Conservation (phyloP, 768 basidiomycete species). For the Multifurca ochricompacta region DNA sequence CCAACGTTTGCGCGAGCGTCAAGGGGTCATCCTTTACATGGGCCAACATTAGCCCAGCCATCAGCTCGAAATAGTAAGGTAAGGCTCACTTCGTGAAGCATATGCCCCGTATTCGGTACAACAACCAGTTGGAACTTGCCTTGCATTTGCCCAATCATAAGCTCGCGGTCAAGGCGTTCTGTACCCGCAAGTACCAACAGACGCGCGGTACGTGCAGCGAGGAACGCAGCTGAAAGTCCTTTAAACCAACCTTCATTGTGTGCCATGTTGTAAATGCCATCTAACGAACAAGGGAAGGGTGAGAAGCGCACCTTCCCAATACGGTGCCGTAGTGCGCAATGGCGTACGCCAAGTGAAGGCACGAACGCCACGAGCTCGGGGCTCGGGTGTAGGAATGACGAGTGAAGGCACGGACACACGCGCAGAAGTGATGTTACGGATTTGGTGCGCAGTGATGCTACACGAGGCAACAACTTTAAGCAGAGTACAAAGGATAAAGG, state of each 20-base stretch:
- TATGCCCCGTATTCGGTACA: slow-evolving; percentile 81
- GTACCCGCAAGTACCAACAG: slow-evolving; percentile 88
- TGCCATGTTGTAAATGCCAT: background rate
- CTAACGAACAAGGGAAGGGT: background rate
- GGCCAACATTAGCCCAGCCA: background rate
- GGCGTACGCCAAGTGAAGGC: slow-evolving; percentile 77
- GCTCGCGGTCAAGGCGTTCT: slow-evolving; percentile 83
- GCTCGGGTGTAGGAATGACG: slow-evolving; percentile 39
- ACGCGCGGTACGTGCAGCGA: slow-evolving; percentile 70
- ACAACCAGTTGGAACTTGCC: slow-evolving; percentile 92
- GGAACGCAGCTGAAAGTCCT: slow-evolving; percentile 72
- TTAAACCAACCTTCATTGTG: slow-evolving; percentile 78
- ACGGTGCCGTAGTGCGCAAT: slow-evolving; percentile 74
- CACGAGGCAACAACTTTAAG: background rate
- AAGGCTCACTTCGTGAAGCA: slow-evolving; percentile 78
- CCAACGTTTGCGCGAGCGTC: slow-evolving; percentile 66
- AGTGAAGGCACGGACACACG: slow-evolving; percentile 83
- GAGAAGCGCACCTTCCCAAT: slow-evolving; percentile 68
- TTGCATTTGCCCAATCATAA: slow-evolving; percentile 86
- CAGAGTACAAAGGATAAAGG: background rate
- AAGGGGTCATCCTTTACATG: slow-evolving; percentile 74
- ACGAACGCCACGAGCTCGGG: slow-evolving; percentile 29
- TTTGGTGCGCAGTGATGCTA: slow-evolving; percentile 74
- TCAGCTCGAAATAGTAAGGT: background rate
- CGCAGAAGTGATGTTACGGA: slow-evolving; percentile 76